Conservation (phyloP, 1,284 basidiomycete genomes). For the Ganoderma lucidum region DNA sequence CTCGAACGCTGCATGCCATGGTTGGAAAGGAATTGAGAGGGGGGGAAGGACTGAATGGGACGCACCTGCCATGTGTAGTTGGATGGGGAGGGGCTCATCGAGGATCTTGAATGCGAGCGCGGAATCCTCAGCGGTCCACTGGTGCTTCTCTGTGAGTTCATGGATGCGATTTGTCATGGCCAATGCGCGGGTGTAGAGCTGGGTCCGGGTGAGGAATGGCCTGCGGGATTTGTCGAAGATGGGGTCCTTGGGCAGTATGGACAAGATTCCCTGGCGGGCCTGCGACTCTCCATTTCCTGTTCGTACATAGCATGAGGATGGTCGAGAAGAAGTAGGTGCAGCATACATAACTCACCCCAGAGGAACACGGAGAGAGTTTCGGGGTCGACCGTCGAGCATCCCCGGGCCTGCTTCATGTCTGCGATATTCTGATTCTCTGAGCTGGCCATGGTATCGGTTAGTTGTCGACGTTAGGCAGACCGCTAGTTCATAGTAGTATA, state of each 20-base stretch:
- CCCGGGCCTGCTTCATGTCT: conserved; percentile 27
- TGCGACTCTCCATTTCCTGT: conserved; percentile 61
- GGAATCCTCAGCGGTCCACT: conserved; percentile 59
- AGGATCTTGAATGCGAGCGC: not conserved
- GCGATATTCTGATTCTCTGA: conserved; percentile 5
- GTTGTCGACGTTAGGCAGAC: not conserved
- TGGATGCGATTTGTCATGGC: conserved; percentile 61
- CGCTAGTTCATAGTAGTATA: no score
- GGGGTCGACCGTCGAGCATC: conserved; percentile 8
- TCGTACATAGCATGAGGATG: not conserved
- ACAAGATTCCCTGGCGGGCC: conserved; percentile 54
- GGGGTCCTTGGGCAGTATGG: conserved; percentile 62
- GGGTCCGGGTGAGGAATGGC: conserved; percentile 58
- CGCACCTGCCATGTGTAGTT: conserved; percentile 49
- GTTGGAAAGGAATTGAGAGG: no score
- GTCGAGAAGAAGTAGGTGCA: no score
- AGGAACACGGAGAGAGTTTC: conserved; percentile 19
- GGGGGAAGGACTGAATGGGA: conserved; percentile 53
- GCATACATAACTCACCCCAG: conserved; percentile 16
- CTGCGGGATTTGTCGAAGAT: conserved; percentile 70
- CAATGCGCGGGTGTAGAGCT: conserved; percentile 58
- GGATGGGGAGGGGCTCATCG: not conserved
- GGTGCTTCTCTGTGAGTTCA: conserved; percentile 61
- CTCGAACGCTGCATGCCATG: no score
- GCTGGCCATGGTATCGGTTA: not conserved